A percentile compares a stretch with the other conserved stretches of the same genome.
Conservation (phyloP, 345 rosid species). For the Leavenworthia alabamica region DNA sequence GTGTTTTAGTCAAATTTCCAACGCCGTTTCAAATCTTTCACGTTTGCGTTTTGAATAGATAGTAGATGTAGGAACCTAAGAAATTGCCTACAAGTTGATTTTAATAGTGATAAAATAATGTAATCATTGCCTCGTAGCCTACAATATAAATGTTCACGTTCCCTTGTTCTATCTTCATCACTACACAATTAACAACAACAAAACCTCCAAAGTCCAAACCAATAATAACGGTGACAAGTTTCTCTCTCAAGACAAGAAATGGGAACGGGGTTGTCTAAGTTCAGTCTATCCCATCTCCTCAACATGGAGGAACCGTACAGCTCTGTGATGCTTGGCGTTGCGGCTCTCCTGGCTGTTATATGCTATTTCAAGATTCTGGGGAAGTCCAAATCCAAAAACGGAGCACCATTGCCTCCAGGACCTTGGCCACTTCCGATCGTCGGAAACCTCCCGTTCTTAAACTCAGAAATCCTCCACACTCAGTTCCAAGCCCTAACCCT, state of each 20-base stretch:
- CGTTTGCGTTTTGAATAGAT: background rate
- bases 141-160: slow-evolving; percentile 12
- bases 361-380: slow-evolving; percentile 15
- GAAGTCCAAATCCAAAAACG: slow-evolving; percentile 14
- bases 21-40: slow-evolving; percentile 12
- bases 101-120: background rate
- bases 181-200: slow-evolving; percentile 7
- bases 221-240: background rate
- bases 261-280: slow-evolving; percentile 2
- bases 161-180: background rate
- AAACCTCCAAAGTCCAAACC: background rate
- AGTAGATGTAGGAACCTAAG: slow-evolving; percentile 18
- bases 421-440: slow-evolving; percentile 34
- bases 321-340: background rate
- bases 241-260: background rate
- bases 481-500: slow-evolving; percentile 25
- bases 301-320: slow-evolving; percentile 9
- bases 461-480: slow-evolving; percentile 23
- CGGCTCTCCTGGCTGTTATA: background rate
- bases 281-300: slow-evolving; percentile 5
- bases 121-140: background rate
- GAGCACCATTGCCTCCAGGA: slow-evolving; percentile 34
- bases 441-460: slow-evolving; percentile 36
- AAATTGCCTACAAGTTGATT: slow-evolving; percentile 3
- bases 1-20: background rate